phyloP scores from a whole-genome alignment of 306 rosid genomes.

The Parietaria judaica region DNA sequence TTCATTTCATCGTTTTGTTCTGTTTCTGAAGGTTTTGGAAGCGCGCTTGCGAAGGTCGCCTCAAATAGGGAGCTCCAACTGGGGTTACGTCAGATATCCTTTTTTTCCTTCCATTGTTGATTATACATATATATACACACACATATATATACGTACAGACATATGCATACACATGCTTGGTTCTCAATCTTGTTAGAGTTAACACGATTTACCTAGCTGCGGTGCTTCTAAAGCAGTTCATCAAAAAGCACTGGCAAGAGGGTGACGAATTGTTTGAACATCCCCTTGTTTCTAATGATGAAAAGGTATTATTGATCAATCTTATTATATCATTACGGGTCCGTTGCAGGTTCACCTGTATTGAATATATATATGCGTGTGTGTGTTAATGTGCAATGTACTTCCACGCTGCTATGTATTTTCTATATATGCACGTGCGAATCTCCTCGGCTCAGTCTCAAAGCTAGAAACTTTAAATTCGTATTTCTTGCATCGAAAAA shows the following conservation, averaged over 20 bases:
- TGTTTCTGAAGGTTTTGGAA: slow-evolving; percentile 69
- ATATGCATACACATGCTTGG: too few relatives aligned
- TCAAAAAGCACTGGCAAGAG: slow-evolving; percentile 92
- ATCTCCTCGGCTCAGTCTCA: background rate
- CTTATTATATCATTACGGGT: slow-evolving; percentile 1
- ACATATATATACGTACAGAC: too few relatives aligned
- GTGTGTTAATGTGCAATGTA: background rate
- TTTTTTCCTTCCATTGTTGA: slow-evolving; percentile 3
- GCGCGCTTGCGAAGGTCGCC: slow-evolving; percentile 74
- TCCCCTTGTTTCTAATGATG: slow-evolving; percentile 67
- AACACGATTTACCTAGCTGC: slow-evolving; percentile 86
- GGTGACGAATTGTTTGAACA: slow-evolving; percentile 79
- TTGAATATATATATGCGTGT: background rate
- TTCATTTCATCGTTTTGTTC: slow-evolving; percentile 4
- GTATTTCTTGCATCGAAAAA: background rate
- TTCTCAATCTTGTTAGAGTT: slow-evolving; percentile 36
- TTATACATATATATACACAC: too few relatives aligned
- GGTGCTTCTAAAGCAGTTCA: slow-evolving; percentile 86
- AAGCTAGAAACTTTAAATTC: background rate
- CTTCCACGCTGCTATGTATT: background rate
- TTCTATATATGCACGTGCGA: background rate
- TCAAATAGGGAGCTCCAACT: slow-evolving; percentile 64
- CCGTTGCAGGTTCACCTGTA: background rate
- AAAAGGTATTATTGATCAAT: slow-evolving; percentile 47
- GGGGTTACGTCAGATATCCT: slow-evolving; percentile 98